A percentile compares a stretch with the other conserved stretches of the same genome.
These are phyloP conservation scores for Termitomyces sp. DNA, from an alignment of 768 basidiomycete genomes.

Conservation along the genomic window DNA sequence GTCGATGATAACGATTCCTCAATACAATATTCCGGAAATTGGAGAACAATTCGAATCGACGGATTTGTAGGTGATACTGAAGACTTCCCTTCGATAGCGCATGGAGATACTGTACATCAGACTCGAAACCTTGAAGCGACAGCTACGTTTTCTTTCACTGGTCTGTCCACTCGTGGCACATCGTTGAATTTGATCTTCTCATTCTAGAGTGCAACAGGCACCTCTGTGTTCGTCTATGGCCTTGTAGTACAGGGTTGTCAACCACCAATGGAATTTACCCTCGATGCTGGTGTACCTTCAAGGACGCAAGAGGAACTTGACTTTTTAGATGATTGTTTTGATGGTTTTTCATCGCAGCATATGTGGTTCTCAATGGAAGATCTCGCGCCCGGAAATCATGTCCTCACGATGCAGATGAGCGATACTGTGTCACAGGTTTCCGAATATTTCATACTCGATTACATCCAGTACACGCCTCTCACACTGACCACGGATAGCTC, in stretches of 20 bases:
- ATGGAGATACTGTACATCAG: neutral
- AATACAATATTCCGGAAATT: neutral
- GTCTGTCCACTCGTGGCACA: neutral
- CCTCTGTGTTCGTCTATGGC: neutral
- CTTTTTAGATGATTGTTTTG: neutral
- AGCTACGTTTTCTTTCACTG: neutral
- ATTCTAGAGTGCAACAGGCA: neutral
- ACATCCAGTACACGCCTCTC: neutral
- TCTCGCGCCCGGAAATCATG: neutral
- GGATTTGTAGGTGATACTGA: neutral
- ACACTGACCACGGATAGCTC: neutral
- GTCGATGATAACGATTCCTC: neutral
- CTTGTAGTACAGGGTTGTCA: neutral
- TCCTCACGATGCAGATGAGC: neutral
- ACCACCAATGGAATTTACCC: neutral
- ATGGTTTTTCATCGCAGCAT: neutral
- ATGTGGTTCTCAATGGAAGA: neutral
- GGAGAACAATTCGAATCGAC: neutral
- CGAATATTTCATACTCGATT: neutral
- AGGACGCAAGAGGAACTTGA: neutral
- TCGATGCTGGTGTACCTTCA: neutral
- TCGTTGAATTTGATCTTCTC: neutral
- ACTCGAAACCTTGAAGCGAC: neutral
- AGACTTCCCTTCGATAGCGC: neutral
- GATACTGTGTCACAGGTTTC: neutral